Conservation (phyloP, 2,329 filamentous ascomycete genomes). For the Aspergillus calidoustus region DNA sequence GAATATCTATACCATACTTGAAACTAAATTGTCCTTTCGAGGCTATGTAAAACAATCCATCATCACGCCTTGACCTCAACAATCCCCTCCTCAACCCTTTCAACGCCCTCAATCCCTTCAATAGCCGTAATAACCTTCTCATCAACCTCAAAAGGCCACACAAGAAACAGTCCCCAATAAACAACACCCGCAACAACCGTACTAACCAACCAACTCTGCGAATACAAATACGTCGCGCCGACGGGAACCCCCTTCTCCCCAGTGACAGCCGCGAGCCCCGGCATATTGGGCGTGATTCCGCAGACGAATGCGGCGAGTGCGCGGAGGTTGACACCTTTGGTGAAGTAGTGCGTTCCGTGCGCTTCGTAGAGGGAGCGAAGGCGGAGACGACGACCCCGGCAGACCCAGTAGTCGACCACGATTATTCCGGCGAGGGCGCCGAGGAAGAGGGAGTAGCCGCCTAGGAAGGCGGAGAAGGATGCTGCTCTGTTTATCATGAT, state of each 20-base stretch:
- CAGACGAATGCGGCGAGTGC: slow-evolving; percentile 13
- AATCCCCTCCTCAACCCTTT: slow-evolving; percentile 4
- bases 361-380: slow-evolving; percentile 14
- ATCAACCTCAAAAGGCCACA: slow-evolving; percentile 17
- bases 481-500: background rate
- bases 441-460: slow-evolving; percentile 20
- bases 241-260: slow-evolving; percentile 11
- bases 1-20: no score
- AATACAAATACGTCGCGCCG: slow-evolving; percentile 19
- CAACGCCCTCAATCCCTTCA: slow-evolving; percentile 13
- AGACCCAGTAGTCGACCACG: slow-evolving; percentile 19
- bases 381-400: slow-evolving; percentile 8
- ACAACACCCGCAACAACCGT: slow-evolving; percentile 8
- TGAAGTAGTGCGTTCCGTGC: slow-evolving; percentile 17
- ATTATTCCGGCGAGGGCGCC: slow-evolving; percentile 16
- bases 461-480: slow-evolving; percentile 19
- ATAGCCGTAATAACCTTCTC: slow-evolving; percentile 10
- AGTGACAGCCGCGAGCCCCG: slow-evolving; percentile 15
- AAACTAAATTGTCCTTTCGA: no score
- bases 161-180: slow-evolving; percentile 12
- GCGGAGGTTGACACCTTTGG: slow-evolving; percentile 11
- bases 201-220: slow-evolving; percentile 19
- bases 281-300: slow-evolving; percentile 19
- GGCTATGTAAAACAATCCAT: background rate
- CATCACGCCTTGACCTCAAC: background rate